Evolutionary conservation across 805 yeast genomes (phyloP), one percentile per base, ranked within the genome.

Genomic region (Pichia eremophila): DNA sequence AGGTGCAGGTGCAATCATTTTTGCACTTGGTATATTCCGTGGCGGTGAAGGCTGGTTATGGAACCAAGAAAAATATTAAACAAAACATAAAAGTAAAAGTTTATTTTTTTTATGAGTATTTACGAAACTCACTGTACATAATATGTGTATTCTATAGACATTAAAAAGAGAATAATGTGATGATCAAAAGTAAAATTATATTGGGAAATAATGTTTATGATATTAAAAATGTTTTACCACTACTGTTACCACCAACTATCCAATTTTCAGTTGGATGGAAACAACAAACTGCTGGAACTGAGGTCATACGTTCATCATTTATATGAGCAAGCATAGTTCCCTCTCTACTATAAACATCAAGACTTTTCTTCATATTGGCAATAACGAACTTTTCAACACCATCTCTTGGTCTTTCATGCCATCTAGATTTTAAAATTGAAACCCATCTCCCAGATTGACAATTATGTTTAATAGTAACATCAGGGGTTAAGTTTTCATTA

Each of bases 361-460:
- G 74, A 43, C 78, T 86, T 52, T 93, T 73, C 54, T 84, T 87
- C 99, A 91, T 93, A 62, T 91, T 91, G 12, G 86, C 98, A 56
- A 91, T 91, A 17, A 83, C 85, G 64, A 93, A 88, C 58, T 91
- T 89, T 53, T 89, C 85, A 31, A 77, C 71, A 0, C 80, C 78
- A 59, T 88, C 95, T 8, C 55, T 60, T 0, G 95, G 95, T 32
- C 73, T 66, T 2, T 66, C 63, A 51, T 93, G 97, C 95, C 97
- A 91, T 58, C 80, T 75, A 0, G 96, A 81, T 57, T 91, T 88
- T 48, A 91, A 68, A 42, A 91, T 91, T 1, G 95, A 82, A 0
- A 93, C 96, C 99, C 99, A 91, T 54, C 96, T 72, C 0, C 99
- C 99, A 0, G 96, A 85, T 64, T 91, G 96, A 67, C 99, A 93